These are phyloP conservation scores for Calocybe cyanea DNA, from an alignment of 768 basidiomycete species.

Conservation along the genomic window DNA sequence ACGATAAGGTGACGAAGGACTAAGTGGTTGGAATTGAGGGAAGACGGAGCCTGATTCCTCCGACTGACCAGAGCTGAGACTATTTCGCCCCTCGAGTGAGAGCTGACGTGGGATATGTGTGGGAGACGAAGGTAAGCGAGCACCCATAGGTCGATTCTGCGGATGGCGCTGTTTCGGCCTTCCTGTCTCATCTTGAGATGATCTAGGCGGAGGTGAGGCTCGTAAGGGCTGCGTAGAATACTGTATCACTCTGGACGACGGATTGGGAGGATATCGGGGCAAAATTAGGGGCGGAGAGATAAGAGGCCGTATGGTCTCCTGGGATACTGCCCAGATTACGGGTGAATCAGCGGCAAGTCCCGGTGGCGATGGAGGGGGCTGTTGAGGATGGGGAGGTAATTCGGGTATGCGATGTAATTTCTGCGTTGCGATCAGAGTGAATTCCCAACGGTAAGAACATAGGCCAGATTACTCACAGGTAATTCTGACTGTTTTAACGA, in stretches of 20 bases:
- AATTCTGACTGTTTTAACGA: no score
- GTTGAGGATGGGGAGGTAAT: conserved; percentile 17
- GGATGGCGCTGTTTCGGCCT: neutral
- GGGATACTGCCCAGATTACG: neutral
- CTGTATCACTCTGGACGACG: no score
- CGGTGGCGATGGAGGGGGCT: conserved; percentile 15
- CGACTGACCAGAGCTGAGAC: neutral
- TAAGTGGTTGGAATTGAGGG: conserved; percentile 9
- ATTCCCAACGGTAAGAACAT: neutral
- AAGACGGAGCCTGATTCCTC: conserved; percentile 3
- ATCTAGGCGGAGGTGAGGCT: no score
- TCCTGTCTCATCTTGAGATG: conserved; percentile 2
- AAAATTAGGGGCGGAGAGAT: no score
- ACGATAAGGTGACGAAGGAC: conserved; percentile 12
- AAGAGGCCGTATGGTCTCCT: neutral
- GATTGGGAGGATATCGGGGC: no score
- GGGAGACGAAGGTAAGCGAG: conserved; percentile 5
- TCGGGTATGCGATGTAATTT: neutral
- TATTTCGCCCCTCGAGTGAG: conserved; percentile 3
- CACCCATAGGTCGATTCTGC: conserved; percentile 3
- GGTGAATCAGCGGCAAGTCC: neutral
- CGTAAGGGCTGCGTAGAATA: no score
- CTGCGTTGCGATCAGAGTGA: neutral
- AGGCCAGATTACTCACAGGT: no score
- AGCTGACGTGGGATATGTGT: conserved; percentile 1